These are phyloP conservation scores for Cryphonectria nitschkei DNA, from an alignment of 2,329 filamentous ascomycete genomes.

Conservation along the genomic window DNA sequence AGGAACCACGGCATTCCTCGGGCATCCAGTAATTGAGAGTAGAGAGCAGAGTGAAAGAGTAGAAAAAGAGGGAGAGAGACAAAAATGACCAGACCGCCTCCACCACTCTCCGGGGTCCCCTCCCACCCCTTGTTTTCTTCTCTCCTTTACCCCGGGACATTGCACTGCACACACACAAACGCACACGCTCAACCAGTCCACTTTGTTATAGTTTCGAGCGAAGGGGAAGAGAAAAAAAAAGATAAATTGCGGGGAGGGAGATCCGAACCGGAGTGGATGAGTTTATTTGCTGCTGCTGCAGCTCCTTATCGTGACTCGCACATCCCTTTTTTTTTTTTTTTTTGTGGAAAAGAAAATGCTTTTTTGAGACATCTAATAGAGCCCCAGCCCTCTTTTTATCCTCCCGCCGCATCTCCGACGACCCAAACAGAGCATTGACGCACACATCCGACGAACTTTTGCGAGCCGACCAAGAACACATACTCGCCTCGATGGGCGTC, in stretches of 20 bases:
- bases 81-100: background rate
- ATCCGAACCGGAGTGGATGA: background rate
- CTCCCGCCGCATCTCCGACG: background rate
- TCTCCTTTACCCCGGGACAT: background rate
- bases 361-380: constrained; percentile 5
- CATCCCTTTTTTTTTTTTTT: background rate
- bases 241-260: background rate
- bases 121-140: background rate
- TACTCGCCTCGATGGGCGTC: constrained; percentile 1
- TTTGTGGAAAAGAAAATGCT: background rate
- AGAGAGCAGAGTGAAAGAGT: background rate
- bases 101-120: background rate
- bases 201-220: background rate
- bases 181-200: background rate
- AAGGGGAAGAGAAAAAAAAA: background rate
- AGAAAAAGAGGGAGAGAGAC: background rate
- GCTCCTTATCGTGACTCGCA: background rate
- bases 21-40: background rate
- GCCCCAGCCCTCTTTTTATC: background rate
- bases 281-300: background rate
- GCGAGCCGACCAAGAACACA: background rate
- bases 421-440: background rate
- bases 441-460: constrained; percentile 1
- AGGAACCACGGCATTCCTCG: background rate
- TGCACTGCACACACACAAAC: background rate